A percentile compares a stretch with the other conserved stretches of the same genome.
Evolutionary conservation across 2,329 filamentous ascomycete species (phyloP).

Genomic region (Metarhizium anisopliae): DNA sequence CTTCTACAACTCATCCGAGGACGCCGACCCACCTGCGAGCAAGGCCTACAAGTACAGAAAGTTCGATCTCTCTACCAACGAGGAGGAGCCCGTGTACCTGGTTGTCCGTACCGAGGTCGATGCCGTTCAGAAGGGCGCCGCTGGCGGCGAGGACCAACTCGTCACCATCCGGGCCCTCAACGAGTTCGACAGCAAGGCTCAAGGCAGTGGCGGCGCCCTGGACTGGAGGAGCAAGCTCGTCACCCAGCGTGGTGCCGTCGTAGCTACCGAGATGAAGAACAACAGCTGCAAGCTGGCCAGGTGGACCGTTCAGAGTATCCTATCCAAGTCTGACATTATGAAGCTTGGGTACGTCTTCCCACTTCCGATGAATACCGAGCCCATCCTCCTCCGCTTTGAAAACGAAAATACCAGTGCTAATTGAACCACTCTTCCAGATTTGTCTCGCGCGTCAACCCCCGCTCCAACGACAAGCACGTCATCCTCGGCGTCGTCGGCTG

Average conservation of each 20-base stretch:
- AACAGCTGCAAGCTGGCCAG: conserved; percentile 97
- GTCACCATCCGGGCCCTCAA: conserved; percentile 93
- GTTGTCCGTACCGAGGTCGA: conserved; percentile 93
- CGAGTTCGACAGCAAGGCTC: conserved; percentile 97
- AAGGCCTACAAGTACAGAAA: conserved; percentile 98
- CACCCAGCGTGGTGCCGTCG: conserved; percentile 89
- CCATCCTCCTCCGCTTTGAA: too few species aligned
- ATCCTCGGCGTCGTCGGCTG: conserved; percentile 93
- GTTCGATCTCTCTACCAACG: conserved; percentile 91
- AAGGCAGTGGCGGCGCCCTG: conserved; percentile 85
- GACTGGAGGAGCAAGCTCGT: conserved; percentile 96
- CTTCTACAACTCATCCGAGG: conserved; percentile 91
- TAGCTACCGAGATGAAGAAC: conserved; percentile 99
- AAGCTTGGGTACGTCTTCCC: conserved; percentile 76
- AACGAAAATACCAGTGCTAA: background rate
- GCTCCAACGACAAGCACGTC: conserved; percentile 87
- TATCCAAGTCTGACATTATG: conserved; percentile 96
- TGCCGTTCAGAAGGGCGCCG: conserved; percentile 89
- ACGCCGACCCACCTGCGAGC: conserved; percentile 86
- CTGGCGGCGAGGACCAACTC: conserved; percentile 84
- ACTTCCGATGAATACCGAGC: background rate
- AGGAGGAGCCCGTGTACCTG: conserved; percentile 87
- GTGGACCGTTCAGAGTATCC: conserved; percentile 95
- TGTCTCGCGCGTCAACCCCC: conserved; percentile 88
- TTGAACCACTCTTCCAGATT: conserved; percentile 49